A percentile compares a stretch with the other conserved stretches of the same genome.
phyloP scores from a whole-genome alignment of 176 grass and related monocot genomes.

The Oryza australiensis region DNA sequence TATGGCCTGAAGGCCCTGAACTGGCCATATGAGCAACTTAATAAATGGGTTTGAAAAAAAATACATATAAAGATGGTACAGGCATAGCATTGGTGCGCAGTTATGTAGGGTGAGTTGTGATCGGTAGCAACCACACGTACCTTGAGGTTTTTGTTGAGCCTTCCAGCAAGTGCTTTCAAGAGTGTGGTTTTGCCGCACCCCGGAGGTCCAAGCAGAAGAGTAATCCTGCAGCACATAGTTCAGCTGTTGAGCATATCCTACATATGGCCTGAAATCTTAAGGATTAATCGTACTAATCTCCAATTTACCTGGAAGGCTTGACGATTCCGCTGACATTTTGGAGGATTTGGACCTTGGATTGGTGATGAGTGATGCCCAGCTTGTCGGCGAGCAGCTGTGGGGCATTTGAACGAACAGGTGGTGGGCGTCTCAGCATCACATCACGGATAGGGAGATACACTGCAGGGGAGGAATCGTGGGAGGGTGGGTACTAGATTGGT shows the following conservation, averaged over 20 bases:
- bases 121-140: neutral
- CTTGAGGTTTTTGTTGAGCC: constrained; percentile 61
- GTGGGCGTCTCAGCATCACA: neutral
- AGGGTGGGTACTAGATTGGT: neutral
- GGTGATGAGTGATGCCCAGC: constrained; percentile 42
- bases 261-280: neutral
- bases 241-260: neutral
- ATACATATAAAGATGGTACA: neutral
- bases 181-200: constrained; percentile 88
- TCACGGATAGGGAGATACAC: neutral
- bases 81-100: neutral
- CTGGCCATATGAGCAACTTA: neutral
- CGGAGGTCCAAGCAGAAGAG: constrained; percentile 85
- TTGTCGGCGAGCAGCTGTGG: constrained; percentile 12
- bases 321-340: constrained; percentile 62
- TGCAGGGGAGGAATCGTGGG: neutral
- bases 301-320: constrained; percentile 39
- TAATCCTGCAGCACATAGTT: constrained; percentile 48
- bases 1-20: neutral
- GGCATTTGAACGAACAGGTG: neutral
- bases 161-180: constrained; percentile 68
- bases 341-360: constrained; percentile 55
- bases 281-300: neutral
- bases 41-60: neutral
- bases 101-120: neutral